Percentiles rank a stretch among this genome's conserved stretches.
These are phyloP conservation scores for Aureobasidium namibiae DNA, from an alignment of 2,329 filamentous ascomycete genomes.

Conservation along the genomic window DNA sequence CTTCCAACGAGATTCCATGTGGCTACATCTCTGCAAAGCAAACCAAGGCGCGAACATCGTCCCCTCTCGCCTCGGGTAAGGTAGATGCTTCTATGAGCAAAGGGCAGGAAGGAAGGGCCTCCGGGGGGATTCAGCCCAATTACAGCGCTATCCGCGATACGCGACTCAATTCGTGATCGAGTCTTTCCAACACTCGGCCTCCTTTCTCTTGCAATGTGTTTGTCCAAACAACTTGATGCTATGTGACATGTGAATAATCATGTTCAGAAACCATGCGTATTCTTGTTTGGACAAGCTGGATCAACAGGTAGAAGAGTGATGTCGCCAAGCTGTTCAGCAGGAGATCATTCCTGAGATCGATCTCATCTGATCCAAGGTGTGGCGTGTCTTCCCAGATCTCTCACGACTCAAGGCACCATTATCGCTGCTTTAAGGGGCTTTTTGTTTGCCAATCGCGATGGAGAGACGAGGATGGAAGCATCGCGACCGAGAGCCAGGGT, in stretches of 20 bases:
- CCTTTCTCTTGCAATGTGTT: background rate
- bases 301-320: background rate
- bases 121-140: background rate
- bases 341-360: background rate
- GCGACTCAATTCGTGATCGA: background rate
- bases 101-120: background rate
- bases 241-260: too few species aligned
- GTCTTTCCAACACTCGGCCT: background rate
- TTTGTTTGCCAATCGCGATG: background rate
- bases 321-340: background rate
- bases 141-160: background rate
- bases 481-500: too few species aligned
- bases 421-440: background rate
- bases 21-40: background rate
- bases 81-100: background rate
- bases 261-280: too few species aligned
- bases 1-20: background rate
- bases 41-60: background rate
- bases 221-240: too few species aligned
- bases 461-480: background rate
- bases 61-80: too few species aligned
- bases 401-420: background rate
- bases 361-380: background rate
- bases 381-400: background rate
- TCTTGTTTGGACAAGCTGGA: background rate